A percentile compares a stretch with the other conserved stretches of the same genome.
Conservation (phyloP, 176 grass and related monocot species). For the Sorghum bicolor region Sorghum_bicolor_NCBIv3 NC_012871.2:71689501-71690000, state of each 20-base stretch:
- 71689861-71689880: not conserved
- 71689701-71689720: constrained; percentile 92
- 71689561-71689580: constrained; percentile 78
- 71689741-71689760: constrained; percentile 90
- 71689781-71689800: constrained; percentile 44
- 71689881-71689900: constrained; percentile 29
- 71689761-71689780: constrained; percentile 94
- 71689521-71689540: constrained; percentile 56
- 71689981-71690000: constrained; percentile 40
- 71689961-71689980: constrained; percentile 23
- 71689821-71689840: not conserved
- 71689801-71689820: not conserved
- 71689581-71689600: constrained; percentile 59
- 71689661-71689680: constrained; percentile 85
- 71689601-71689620: constrained; percentile 57
- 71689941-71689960: constrained; percentile 47
- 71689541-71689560: constrained; percentile 41
- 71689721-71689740: constrained; percentile 92
- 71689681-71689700: constrained; percentile 87
- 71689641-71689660: constrained; percentile 83
- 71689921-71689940: constrained; percentile 63
- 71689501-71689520: constrained; percentile 61
- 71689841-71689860: not conserved
- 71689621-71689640: constrained; percentile 90
- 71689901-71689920: constrained; percentile 60